Evolutionary conservation across 2,329 filamentous ascomycete species (phyloP).

Genomic region (Claviceps cyperi): DNA sequence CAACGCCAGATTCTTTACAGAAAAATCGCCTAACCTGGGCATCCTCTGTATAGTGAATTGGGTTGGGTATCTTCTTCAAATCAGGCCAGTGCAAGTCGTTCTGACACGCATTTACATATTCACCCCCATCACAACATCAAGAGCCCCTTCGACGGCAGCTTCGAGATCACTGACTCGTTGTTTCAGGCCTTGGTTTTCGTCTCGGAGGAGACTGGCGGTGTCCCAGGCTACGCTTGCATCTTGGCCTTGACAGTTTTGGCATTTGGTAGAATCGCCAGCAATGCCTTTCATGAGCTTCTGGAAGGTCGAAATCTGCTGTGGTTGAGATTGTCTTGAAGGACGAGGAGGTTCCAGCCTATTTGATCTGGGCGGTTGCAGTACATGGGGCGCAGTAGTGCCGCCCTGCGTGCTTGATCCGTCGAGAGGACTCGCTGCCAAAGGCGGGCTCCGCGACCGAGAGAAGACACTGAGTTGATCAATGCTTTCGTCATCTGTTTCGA

Average conservation of each 20-base stretch:
- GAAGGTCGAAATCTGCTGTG: conserved; percentile 20
- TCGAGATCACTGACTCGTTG: conserved; percentile 43
- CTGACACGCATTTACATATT: not conserved
- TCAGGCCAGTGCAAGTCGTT: not conserved
- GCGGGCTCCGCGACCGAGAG: conserved; percentile 44
- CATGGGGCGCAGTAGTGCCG: not conserved
- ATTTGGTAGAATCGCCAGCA: conserved; percentile 24
- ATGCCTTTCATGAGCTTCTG: conserved; percentile 30
- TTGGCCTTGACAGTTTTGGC: conserved; percentile 43
- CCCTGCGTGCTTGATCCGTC: not conserved
- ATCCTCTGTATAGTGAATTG: not conserved
- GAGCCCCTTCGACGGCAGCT: conserved; percentile 42
- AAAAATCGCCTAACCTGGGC: not conserved
- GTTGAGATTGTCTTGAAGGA: conserved; percentile 21
- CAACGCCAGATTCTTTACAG: not conserved
- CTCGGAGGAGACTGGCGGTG: conserved; percentile 44
- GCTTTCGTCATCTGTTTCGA: conserved; percentile 39
- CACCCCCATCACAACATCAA: conserved; percentile 45
- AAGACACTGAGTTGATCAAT: conserved; percentile 42
- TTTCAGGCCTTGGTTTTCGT: conserved; percentile 50
- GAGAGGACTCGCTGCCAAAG: conserved; percentile 22
- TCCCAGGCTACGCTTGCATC: conserved; percentile 49
- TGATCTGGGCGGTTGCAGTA: conserved; percentile 12
- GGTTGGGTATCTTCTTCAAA: not conserved
- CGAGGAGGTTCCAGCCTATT: conserved; percentile 13